These are phyloP conservation scores for grape (Vitis vinifera) DNA, from an alignment of 164 flowering plant genomes.

Conservation along the genomic window DNA sequence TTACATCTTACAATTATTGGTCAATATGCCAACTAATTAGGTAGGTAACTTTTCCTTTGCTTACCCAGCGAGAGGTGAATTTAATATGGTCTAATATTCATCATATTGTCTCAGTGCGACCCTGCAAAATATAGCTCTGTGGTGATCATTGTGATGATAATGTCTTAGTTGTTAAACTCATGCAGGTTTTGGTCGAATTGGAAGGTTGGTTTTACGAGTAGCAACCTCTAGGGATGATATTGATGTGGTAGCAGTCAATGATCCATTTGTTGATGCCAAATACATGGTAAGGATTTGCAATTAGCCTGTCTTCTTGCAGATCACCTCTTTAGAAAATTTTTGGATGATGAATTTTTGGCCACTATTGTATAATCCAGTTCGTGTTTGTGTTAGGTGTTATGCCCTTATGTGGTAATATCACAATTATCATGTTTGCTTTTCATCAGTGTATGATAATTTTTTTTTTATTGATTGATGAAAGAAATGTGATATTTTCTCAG, in stretches of 20 bases:
- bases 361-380: not conserved
- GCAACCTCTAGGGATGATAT: conserved; percentile 83
- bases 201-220: conserved; percentile 82
- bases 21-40: too few relatives aligned
- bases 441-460: too few relatives aligned
- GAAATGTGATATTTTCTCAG: too few relatives aligned
- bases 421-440: too few relatives aligned
- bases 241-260: conserved; percentile 94
- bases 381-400: not conserved
- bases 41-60: too few relatives aligned
- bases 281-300: conserved; percentile 67
- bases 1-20: too few relatives aligned
- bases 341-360: not conserved
- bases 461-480: too few relatives aligned
- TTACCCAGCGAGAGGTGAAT: too few relatives aligned
- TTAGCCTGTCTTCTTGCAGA: not conserved
- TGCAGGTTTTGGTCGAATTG: conserved; percentile 98
- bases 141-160: conserved; percentile 4
- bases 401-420: too few relatives aligned
- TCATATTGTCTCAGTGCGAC: not conserved
- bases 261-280: conserved; percentile 89
- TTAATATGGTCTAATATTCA: too few relatives aligned
- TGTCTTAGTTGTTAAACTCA: not conserved
- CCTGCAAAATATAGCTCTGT: not conserved
- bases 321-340: not conserved